A percentile compares a stretch with the other conserved stretches of the same genome.
Evolutionary conservation across 2,329 filamentous ascomycete genomes (phyloP).

Genomic region (Aspergillus aculeatus): DNA sequence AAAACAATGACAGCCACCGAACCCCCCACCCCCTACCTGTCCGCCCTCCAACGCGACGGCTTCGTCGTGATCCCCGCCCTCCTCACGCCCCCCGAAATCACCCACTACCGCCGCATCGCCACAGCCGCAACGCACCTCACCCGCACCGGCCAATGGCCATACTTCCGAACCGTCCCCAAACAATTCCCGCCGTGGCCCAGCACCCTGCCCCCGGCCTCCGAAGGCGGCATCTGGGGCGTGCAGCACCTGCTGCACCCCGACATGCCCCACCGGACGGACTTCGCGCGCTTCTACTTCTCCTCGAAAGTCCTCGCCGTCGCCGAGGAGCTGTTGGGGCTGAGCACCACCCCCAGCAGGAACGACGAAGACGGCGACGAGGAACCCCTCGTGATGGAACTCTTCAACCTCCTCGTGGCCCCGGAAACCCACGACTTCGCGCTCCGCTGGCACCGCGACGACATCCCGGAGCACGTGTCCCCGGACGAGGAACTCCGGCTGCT

Average conservation of each 20-base stretch:
- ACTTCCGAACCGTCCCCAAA: constrained; percentile 80
- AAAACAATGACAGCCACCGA: constrained; percentile 17
- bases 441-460: constrained; percentile 83
- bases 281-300: constrained; percentile 71
- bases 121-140: constrained; percentile 57
- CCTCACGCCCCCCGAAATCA: constrained; percentile 57
- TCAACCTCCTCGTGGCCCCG: constrained; percentile 79
- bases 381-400: constrained; percentile 78
- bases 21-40: constrained; percentile 43
- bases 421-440: constrained; percentile 66
- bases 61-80: constrained; percentile 71
- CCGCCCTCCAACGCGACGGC: constrained; percentile 66
- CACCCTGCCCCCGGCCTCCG: constrained; percentile 47
- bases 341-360: constrained; percentile 32
- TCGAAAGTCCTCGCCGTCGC: constrained; percentile 62
- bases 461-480: constrained; percentile 62
- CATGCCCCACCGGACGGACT: constrained; percentile 61
- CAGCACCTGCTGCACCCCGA: constrained; percentile 79
- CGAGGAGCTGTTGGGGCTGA: constrained; percentile 59
- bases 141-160: constrained; percentile 72
- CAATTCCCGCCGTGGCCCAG: constrained; percentile 84
- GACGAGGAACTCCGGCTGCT: constrained; percentile 68
- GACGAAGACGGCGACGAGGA: constrained; percentile 49
- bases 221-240: constrained; percentile 79
- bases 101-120: constrained; percentile 60